These are phyloP conservation scores for Sedum album DNA, from an alignment of 164 flowering plant species.

Conservation along the genomic window DNA sequence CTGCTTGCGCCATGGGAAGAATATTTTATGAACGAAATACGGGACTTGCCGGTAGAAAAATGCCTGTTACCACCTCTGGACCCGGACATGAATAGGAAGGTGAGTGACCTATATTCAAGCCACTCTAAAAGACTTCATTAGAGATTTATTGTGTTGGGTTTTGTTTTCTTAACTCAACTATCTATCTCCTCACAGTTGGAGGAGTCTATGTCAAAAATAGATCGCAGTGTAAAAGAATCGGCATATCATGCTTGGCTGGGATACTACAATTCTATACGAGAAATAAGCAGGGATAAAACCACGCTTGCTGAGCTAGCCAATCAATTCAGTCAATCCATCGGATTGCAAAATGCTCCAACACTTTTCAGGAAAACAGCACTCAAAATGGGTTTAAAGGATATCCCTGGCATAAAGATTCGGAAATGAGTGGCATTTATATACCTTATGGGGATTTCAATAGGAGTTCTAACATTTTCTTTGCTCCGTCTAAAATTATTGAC, in stretches of 20 bases:
- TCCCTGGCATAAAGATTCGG: conserved; percentile 73
- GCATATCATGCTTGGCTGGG: conserved; percentile 99
- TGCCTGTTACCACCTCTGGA: conserved; percentile 41
- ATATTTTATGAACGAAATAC: conserved; percentile 67
- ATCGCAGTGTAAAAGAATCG: conserved; percentile 62
- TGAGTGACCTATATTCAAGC: conserved; percentile 14
- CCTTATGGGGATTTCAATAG: conserved; percentile 9
- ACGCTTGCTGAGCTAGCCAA: conserved; percentile 87
- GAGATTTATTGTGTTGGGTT: neutral
- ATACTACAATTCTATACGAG: conserved; percentile 71
- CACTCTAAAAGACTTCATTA: neutral
- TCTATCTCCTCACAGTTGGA: conserved; percentile 42
- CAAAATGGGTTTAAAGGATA: conserved; percentile 86
- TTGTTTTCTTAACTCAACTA: neutral
- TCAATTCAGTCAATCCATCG: conserved; percentile 83
- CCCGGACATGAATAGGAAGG: conserved; percentile 50
- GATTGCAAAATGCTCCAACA: conserved; percentile 64
- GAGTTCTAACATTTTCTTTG: no score
- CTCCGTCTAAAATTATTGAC: no score
- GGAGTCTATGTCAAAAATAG: conserved; percentile 53
- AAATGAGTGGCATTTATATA: conserved; percentile 12
- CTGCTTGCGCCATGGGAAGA: conserved; percentile 98
- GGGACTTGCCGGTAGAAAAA: conserved; percentile 69
- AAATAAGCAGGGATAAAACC: conserved; percentile 55
- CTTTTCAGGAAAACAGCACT: conserved; percentile 71